These are phyloP conservation scores for Talaromyces marneffei DNA, from an alignment of 2,329 filamentous ascomycete genomes.

Conservation along the genomic window DNA sequence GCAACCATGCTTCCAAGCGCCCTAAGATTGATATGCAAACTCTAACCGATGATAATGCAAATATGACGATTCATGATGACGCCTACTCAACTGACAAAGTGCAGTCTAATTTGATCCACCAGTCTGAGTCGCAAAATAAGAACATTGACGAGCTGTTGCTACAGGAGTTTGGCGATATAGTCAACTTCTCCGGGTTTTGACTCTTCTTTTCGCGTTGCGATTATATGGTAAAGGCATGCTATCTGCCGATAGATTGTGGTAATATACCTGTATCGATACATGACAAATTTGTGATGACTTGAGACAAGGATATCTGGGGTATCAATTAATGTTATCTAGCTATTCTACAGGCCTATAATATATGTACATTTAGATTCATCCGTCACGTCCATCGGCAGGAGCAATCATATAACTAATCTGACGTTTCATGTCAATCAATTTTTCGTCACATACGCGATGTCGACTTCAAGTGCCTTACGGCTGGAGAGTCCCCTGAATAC, in stretches of 20 bases:
- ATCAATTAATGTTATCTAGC: background rate
- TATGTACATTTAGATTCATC: background rate
- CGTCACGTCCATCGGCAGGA: too few relatives aligned
- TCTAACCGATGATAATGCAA: background rate
- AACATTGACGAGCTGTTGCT: conserved; percentile 10
- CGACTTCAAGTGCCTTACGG: too few relatives aligned
- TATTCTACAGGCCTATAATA: background rate
- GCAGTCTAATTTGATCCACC: background rate
- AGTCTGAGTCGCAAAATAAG: background rate
- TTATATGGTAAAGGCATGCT: background rate
- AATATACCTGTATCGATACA: background rate
- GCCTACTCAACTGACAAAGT: background rate
- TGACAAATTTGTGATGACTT: background rate
- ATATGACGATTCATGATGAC: background rate
- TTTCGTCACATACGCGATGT: too few relatives aligned
- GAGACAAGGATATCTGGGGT: background rate
- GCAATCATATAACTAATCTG: too few relatives aligned
- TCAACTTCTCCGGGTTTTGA: conserved; percentile 14
- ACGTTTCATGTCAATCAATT: too few relatives aligned
- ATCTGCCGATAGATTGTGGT: background rate
- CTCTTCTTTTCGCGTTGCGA: background rate
- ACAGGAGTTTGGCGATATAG: conserved; percentile 14
- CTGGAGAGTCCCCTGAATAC: background rate
- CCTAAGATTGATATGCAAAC: background rate
- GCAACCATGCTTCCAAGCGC: background rate